Evolutionary conservation across 805 yeast species (phyloP).

Genomic region (Schizosaccharomyces cryophilus): DNA sequence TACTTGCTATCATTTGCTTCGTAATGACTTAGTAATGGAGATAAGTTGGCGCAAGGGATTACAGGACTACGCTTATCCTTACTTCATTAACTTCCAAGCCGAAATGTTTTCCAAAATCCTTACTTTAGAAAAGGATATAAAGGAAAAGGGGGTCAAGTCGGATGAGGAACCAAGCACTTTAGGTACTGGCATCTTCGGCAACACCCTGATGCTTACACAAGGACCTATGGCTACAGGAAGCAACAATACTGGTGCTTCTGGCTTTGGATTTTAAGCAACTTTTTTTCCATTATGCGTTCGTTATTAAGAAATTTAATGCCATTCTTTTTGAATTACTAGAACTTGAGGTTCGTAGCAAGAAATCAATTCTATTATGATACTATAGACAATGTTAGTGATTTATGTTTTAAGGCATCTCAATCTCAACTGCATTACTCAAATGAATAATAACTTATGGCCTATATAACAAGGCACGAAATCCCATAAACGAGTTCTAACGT

Average conservation of each 20-base stretch:
- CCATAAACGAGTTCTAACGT: too few species aligned
- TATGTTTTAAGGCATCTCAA: background rate
- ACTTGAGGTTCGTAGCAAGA: background rate
- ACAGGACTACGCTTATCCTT: slow-evolving; percentile 72
- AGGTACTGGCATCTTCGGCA: background rate
- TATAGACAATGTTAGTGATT: background rate
- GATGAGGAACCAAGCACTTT: background rate
- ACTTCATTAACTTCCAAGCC: slow-evolving; percentile 57
- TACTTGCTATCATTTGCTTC: slow-evolving; percentile 57
- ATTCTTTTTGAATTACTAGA: too few species aligned
- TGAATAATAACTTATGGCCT: too few species aligned
- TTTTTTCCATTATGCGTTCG: background rate
- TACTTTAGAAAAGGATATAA: slow-evolving; percentile 44
- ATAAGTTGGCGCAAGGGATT: slow-evolving; percentile 74
- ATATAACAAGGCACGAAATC: too few species aligned
- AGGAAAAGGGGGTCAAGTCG: slow-evolving; percentile 27
- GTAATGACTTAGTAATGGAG: slow-evolving; percentile 66
- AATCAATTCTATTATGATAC: background rate
- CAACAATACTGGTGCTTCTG: background rate
- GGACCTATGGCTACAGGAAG: background rate
- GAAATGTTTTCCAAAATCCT: slow-evolving; percentile 49
- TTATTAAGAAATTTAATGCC: too few species aligned
- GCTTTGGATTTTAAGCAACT: background rate
- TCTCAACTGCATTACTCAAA: too few species aligned
- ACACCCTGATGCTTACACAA: background rate